phyloP scores from a whole-genome alignment of 208 protist genomes.

The Trypanosoma boissoni region DNA sequence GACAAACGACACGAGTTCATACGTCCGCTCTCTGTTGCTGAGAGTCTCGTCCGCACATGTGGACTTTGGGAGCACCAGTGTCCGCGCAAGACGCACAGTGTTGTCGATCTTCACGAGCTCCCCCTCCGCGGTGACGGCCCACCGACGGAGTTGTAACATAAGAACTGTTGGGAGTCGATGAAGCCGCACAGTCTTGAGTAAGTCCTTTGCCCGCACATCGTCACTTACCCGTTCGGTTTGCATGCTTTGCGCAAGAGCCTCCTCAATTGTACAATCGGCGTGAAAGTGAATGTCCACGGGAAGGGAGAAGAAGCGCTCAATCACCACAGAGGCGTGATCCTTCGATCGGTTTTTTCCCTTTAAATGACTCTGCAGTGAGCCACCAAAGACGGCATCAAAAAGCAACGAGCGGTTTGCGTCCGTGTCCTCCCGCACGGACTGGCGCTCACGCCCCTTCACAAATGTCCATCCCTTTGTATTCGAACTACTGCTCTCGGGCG shows the following conservation, averaged over 20 bases:
- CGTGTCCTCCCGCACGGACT: constrained; percentile 48
- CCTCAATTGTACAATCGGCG: constrained; percentile 59
- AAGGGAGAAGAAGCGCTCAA: constrained; percentile 67
- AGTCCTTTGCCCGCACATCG: constrained; percentile 38
- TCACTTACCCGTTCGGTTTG: constrained; percentile 62
- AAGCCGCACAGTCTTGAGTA: constrained; percentile 64
- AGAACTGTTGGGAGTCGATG: constrained; percentile 56
- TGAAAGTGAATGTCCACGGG: constrained; percentile 64
- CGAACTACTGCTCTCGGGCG: background rate
- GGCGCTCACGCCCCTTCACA: constrained; percentile 55
- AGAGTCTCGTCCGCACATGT: constrained; percentile 49
- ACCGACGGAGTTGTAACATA: constrained; percentile 71
- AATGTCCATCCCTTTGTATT: constrained; percentile 62
- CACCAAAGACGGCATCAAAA: constrained; percentile 57
- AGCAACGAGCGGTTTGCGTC: constrained; percentile 43
- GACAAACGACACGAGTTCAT: constrained; percentile 64
- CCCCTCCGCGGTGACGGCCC: constrained; percentile 80
- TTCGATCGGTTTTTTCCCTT: constrained; percentile 53
- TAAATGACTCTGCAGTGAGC: constrained; percentile 65
- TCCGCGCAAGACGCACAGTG: constrained; percentile 45
- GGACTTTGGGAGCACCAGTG: constrained; percentile 48
- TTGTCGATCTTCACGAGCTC: constrained; percentile 86
- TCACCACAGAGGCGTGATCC: constrained; percentile 52
- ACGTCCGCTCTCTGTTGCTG: constrained; percentile 39
- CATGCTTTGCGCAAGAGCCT: constrained; percentile 62